Evolutionary conservation across 2,329 filamentous ascomycete species (phyloP).

Genomic region (Phaeosphaeriaceae sp.): DNA sequence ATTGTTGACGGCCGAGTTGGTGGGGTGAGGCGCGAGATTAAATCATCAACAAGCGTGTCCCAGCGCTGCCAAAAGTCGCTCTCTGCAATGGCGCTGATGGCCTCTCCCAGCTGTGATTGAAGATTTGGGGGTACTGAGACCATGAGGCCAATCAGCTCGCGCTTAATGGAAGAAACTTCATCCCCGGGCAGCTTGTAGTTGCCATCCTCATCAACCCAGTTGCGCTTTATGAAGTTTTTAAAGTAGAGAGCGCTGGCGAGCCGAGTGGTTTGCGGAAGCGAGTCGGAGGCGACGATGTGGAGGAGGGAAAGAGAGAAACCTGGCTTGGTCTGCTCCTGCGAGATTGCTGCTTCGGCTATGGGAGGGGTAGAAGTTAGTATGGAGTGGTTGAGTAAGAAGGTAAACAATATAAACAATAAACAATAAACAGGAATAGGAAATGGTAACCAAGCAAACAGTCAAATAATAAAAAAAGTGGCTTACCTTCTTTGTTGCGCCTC

Average conservation of each 20-base stretch:
- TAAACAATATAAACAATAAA: background rate
- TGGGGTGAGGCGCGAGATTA: conserved; percentile 83
- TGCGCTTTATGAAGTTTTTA: conserved; percentile 96
- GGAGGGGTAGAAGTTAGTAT: conserved; percentile 23
- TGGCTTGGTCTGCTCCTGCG: conserved; percentile 79
- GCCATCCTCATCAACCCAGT: conserved; percentile 95
- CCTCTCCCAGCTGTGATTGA: conserved; percentile 92
- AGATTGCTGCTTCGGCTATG: conserved; percentile 80
- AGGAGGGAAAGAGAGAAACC: conserved; percentile 86
- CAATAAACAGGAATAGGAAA: too few species aligned
- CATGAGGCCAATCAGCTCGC: conserved; percentile 95
- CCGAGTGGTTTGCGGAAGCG: conserved; percentile 76
- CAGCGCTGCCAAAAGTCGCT: conserved; percentile 96
- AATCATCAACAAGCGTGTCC: conserved; percentile 94
- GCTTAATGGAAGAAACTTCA: conserved; percentile 91
- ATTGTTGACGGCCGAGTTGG: conserved; percentile 84
- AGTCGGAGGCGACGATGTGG: conserved; percentile 82
- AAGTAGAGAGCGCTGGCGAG: conserved; percentile 91
- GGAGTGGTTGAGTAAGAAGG: background rate
- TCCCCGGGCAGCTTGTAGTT: conserved; percentile 83
- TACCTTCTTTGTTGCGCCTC: conserved; percentile 87
- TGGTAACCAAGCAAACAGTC: too few species aligned
- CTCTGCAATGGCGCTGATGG: conserved; percentile 95
- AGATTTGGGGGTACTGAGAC: conserved; percentile 86
- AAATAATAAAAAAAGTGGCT: conserved; percentile 35